These are phyloP conservation scores for Candida maesae DNA, from an alignment of 805 yeast species.

Conservation along the genomic window DNA sequence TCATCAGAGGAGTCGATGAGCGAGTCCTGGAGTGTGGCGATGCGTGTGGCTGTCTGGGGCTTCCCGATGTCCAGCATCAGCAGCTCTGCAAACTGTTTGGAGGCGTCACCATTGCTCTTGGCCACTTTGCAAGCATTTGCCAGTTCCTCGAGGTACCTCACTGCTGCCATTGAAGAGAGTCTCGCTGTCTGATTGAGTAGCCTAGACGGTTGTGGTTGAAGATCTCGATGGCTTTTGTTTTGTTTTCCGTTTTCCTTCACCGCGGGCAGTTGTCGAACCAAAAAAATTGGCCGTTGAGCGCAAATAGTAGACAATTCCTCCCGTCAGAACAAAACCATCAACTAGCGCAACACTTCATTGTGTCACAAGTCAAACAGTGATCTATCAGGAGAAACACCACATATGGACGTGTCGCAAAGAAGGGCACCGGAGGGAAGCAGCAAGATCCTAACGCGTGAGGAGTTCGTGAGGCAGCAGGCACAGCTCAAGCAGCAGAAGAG, in stretches of 20 bases:
- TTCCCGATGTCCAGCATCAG: constrained; percentile 13
- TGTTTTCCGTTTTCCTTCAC: not conserved
- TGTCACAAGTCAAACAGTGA: not conserved
- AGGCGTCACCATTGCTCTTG: not conserved
- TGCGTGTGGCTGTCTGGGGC: constrained; percentile 2
- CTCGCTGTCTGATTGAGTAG: too few species aligned
- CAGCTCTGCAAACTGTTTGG: constrained; percentile 9
- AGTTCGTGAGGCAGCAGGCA: constrained; percentile 8
- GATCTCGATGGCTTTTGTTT: not conserved
- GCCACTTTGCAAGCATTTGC: not conserved
- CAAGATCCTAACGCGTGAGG: constrained; percentile 8
- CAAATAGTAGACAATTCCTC: too few species aligned
- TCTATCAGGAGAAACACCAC: not conserved
- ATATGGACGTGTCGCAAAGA: constrained; percentile 13
- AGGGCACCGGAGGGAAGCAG: constrained; percentile 8
- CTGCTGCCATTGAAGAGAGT: not conserved
- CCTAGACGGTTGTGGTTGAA: too few species aligned
- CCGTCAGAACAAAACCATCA: too few species aligned
- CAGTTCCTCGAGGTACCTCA: not conserved
- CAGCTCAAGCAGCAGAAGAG: constrained; percentile 7
- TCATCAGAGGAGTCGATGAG: constrained; percentile 15
- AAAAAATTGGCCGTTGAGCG: not conserved
- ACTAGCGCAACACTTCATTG: not conserved
- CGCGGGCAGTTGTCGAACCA: constrained; percentile 1
- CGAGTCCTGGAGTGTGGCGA: constrained; percentile 19